Conservation (phyloP, 108 stramenopile species). For the Skeletonema tropicum region DNA sequence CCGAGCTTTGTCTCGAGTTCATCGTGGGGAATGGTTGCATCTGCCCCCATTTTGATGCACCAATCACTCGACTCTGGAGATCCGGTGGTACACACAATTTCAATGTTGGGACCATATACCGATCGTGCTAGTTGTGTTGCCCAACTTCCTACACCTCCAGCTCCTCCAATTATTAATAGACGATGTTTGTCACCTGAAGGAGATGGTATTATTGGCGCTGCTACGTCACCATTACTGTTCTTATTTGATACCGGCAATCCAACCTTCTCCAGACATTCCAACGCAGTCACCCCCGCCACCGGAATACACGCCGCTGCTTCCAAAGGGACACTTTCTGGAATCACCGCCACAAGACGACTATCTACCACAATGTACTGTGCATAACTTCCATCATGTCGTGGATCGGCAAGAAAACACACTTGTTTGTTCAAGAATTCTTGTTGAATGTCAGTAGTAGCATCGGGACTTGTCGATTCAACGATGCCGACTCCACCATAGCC, state of each 20-base stretch:
- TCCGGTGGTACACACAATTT: conserved; percentile 54
- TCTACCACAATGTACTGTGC: conserved; percentile 50
- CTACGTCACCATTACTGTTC: neutral
- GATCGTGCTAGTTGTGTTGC: conserved; percentile 31
- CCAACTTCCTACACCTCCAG: conserved; percentile 69
- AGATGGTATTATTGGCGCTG: neutral
- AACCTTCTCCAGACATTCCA: conserved; percentile 49
- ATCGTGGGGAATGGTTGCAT: conserved; percentile 32
- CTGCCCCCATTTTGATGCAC: conserved; percentile 45
- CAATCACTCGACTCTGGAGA: conserved; percentile 33
- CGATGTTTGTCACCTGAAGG: conserved; percentile 1
- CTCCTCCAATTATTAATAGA: conserved; percentile 52
- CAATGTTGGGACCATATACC: conserved; percentile 32
- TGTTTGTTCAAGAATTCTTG: conserved; percentile 13
- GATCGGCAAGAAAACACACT: conserved; percentile 55
- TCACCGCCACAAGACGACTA: conserved; percentile 24
- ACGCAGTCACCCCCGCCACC: conserved; percentile 58
- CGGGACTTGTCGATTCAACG: conserved; percentile 19
- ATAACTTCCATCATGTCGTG: conserved; percentile 44
- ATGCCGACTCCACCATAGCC: conserved; percentile 56
- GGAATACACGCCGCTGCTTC: conserved; percentile 44
- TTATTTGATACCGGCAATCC: conserved; percentile 14
- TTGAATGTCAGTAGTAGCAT: conserved; percentile 4
- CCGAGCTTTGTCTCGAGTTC: conserved; percentile 25
- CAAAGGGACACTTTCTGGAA: conserved; percentile 24